phyloP scores from a whole-genome alignment of 805 yeast genomes.

The Lipomyces sp. region DNA sequence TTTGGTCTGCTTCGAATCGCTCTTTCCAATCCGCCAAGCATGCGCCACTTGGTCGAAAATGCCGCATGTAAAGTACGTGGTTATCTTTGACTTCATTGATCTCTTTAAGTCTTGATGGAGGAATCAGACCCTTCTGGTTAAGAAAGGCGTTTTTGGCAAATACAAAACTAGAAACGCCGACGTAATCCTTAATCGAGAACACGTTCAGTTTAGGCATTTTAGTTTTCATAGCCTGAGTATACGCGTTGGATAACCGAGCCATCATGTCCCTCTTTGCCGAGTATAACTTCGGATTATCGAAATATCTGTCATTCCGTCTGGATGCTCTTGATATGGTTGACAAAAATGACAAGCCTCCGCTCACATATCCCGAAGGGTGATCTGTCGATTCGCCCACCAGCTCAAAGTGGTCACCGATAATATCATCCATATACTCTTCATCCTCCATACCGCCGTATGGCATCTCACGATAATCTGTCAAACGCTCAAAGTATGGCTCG shows the following conservation, averaged over 20 bases:
- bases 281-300: conserved; percentile 6
- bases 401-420: not conserved
- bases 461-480: not conserved
- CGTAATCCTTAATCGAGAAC: conserved; percentile 8
- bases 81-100: not conserved
- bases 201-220: not conserved
- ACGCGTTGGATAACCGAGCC: not conserved
- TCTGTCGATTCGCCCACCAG: not conserved
- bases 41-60: not conserved
- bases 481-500: conserved; percentile 9
- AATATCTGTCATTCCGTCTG: conserved; percentile 1
- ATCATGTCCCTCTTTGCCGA: not conserved
- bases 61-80: conserved; percentile 1
- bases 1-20: not conserved
- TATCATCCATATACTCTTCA: not conserved
- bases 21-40: not conserved
- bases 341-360: conserved; percentile 1
- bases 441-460: not conserved
- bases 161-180: conserved; percentile 4
- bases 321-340: not conserved
- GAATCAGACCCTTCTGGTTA: not conserved
- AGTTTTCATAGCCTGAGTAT: conserved; percentile 1
- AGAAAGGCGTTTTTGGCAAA: not conserved
- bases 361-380: not conserved
- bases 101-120: not conserved